A percentile compares a stretch with the other conserved stretches of the same genome.
phyloP scores from a whole-genome alignment of 805 yeast genomes.

The Myxozyma mucilagina region DNA sequence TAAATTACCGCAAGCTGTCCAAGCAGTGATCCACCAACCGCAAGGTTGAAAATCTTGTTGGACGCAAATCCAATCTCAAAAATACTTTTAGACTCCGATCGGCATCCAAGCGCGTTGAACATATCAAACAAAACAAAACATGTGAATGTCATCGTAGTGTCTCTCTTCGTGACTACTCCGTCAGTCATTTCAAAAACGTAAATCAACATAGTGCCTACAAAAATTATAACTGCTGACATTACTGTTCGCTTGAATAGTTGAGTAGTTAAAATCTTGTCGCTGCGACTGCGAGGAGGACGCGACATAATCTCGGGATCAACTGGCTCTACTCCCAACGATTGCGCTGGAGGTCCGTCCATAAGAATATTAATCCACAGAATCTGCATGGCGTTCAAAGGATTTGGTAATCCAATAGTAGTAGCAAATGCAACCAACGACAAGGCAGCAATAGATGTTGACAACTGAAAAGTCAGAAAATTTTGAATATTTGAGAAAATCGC shows the following conservation, averaged over 20 bases:
- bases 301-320: slow-evolving; percentile 67
- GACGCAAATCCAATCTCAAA: slow-evolving; percentile 75
- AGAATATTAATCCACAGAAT: slow-evolving; percentile 77
- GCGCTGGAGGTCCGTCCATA: slow-evolving; percentile 79
- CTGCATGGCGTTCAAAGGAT: slow-evolving; percentile 79
- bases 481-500: slow-evolving; percentile 96
- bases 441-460: slow-evolving; percentile 75
- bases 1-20: slow-evolving; percentile 95
- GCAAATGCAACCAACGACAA: slow-evolving; percentile 50
- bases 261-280: slow-evolving; percentile 77
- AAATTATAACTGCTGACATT: slow-evolving; percentile 74
- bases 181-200: slow-evolving; percentile 86
- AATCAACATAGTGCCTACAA: slow-evolving; percentile 82
- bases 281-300: slow-evolving; percentile 73
- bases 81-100: slow-evolving; percentile 81
- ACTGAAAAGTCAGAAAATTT: slow-evolving; percentile 87
- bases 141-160: slow-evolving; percentile 98
- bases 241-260: slow-evolving; percentile 69
- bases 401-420: slow-evolving; percentile 38
- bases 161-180: slow-evolving; percentile 81
- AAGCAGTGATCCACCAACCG: slow-evolving; percentile 80
- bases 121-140: slow-evolving; percentile 94
- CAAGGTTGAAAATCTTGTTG: slow-evolving; percentile 89
- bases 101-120: slow-evolving; percentile 94
- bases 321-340: slow-evolving; percentile 72